Evolutionary conservation across 768 basidiomycete genomes (phyloP).

Genomic region (Panus rudis): DNA sequence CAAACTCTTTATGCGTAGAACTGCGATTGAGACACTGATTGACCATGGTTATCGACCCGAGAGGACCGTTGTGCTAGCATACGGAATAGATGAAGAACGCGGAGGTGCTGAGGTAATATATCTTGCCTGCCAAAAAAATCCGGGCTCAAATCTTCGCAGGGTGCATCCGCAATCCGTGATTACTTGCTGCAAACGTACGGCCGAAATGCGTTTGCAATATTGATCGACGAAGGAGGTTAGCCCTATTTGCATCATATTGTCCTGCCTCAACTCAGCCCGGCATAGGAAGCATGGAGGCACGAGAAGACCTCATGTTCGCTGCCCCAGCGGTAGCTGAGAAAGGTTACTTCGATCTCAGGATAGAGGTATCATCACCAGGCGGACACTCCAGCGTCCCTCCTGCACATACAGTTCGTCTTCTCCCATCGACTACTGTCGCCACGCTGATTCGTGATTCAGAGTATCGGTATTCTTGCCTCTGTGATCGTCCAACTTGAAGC

Average conservation of each 20-base stretch:
- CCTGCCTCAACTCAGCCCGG: background rate
- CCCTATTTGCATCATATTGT: background rate
- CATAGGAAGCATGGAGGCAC: background rate
- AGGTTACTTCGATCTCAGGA: slow-evolving; percentile 24
- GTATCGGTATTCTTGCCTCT: slow-evolving; percentile 74
- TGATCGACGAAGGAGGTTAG: slow-evolving; percentile 43
- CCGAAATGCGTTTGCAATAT: slow-evolving; percentile 28
- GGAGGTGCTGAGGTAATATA: slow-evolving; percentile 7
- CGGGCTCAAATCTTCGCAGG: slow-evolving; percentile 1
- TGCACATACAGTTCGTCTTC: slow-evolving; percentile 27
- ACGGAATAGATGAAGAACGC: slow-evolving; percentile 19
- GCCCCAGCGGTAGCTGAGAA: slow-evolving; percentile 20
- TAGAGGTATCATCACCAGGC: slow-evolving; percentile 27
- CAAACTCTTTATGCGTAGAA: slow-evolving; percentile 22
- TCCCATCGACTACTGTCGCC: background rate
- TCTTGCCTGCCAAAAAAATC: background rate
- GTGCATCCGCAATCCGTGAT: slow-evolving; percentile 24
- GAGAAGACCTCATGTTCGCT: slow-evolving; percentile 17
- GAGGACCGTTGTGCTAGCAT: slow-evolving; percentile 41
- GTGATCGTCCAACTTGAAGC: slow-evolving; percentile 63
- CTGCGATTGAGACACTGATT: slow-evolving; percentile 58
- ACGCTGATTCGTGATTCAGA: slow-evolving; percentile 1
- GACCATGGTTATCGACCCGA: slow-evolving; percentile 56
- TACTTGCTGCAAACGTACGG: slow-evolving; percentile 33
- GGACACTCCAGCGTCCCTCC: slow-evolving; percentile 38